Percentiles rank a stretch among this genome's conserved stretches.
Conservation (phyloP, 192 early-diverging fungal species). For the Anaeromyces robustus region DNA sequence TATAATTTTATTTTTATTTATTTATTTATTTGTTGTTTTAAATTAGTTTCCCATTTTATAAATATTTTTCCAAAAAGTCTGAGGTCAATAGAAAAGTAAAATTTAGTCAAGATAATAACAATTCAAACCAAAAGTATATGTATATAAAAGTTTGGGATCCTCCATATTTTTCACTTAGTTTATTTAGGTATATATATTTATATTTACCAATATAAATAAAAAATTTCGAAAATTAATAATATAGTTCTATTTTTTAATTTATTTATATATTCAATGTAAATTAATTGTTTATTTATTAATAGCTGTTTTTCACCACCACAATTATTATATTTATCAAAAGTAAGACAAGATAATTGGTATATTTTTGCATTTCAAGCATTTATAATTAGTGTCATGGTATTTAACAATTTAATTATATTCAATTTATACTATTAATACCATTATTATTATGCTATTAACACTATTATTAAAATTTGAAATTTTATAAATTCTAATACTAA, state of each 20-base stretch:
- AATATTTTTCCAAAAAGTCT: neutral
- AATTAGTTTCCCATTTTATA: neutral
- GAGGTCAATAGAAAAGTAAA: too few species aligned
- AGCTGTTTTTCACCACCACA: neutral
- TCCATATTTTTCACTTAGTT: neutral
- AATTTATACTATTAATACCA: neutral
- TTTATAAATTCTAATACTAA: too few species aligned
- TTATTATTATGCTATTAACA: too few species aligned
- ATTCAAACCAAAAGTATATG: neutral
- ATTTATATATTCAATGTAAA: too few species aligned
- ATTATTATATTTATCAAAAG: neutral
- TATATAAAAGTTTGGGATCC: neutral
- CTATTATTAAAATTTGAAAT: too few species aligned
- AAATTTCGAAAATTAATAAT: too few species aligned
- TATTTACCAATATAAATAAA: too few species aligned
- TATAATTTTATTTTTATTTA: too few species aligned
- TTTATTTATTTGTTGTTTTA: too few species aligned
- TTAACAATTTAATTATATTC: neutral
- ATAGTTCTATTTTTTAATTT: too few species aligned
- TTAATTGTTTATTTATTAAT: too few species aligned
- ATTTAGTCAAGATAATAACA: too few species aligned
- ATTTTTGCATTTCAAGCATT: neutral
- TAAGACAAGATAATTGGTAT: neutral
- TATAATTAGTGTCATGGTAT: neutral
- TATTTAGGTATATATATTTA: neutral